phyloP scores from a whole-genome alignment of 805 yeast species.

The Blastobotrys terrestris region DNA sequence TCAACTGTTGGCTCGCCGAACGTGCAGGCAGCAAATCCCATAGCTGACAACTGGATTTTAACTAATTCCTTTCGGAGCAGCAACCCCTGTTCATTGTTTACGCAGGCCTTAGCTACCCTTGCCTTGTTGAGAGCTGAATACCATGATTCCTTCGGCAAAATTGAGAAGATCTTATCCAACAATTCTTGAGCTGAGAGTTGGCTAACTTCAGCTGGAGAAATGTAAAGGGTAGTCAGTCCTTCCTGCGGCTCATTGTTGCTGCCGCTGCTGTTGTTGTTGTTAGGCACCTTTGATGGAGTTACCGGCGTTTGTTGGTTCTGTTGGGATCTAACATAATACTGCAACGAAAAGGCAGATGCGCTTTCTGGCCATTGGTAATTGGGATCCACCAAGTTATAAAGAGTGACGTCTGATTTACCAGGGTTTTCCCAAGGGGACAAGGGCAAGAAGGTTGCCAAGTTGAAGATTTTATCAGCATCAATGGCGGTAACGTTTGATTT shows the following conservation, averaged over 20 bases:
- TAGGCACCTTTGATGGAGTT: background rate
- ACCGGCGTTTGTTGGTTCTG: constrained; percentile 3
- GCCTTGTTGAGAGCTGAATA: constrained; percentile 57
- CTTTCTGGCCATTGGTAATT: constrained; percentile 18
- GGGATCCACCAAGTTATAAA: constrained; percentile 23
- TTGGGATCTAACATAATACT: constrained; percentile 21
- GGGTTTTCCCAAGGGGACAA: constrained; percentile 24
- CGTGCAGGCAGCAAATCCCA: constrained; percentile 56
- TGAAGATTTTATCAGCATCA: constrained; percentile 41
- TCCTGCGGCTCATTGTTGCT: constrained; percentile 12
- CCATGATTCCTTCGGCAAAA: constrained; percentile 55
- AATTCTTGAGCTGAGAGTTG: constrained; percentile 32
- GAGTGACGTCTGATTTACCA: constrained; percentile 18
- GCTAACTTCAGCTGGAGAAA: constrained; percentile 53
- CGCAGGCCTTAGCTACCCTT: constrained; percentile 67
- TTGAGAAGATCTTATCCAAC: constrained; percentile 16
- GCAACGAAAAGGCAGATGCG: constrained; percentile 23
- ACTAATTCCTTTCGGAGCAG: constrained; percentile 53
- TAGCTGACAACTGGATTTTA: constrained; percentile 57
- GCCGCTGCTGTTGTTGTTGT: background rate
- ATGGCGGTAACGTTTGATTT: constrained; percentile 40
- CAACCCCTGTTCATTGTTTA: constrained; percentile 45
- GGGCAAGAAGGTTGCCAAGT: constrained; percentile 51
- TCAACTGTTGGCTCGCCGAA: constrained; percentile 54
- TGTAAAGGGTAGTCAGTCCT: constrained; percentile 45